Evolutionary conservation across 768 basidiomycete genomes (phyloP).

Genomic region (Boletus tylopilopsis): DNA sequence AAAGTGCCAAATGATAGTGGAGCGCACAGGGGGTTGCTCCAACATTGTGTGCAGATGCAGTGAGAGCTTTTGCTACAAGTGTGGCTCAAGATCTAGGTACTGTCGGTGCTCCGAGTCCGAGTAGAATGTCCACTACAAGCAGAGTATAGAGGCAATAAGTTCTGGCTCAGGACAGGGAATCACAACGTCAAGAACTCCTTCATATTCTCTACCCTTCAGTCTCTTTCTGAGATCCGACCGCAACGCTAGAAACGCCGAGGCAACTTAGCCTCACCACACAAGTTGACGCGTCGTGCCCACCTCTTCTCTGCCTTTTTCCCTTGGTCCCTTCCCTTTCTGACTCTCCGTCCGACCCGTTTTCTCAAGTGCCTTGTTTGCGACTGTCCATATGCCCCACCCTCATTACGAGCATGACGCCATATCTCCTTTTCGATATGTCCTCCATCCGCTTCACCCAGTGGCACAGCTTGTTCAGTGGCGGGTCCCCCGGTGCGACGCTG

Average conservation of each 20-base stretch:
- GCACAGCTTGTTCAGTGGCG: conserved; percentile 27
- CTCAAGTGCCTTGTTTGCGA: conserved; percentile 59
- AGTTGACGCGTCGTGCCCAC: conserved; percentile 37
- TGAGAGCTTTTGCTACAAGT: conserved; percentile 21
- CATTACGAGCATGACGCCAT: no score
- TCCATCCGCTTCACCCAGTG: conserved; percentile 35
- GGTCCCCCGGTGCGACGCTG: conserved; percentile 26
- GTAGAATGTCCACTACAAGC: background rate
- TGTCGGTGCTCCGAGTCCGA: conserved; percentile 3
- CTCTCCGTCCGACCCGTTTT: conserved; percentile 33
- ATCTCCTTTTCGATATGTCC: no score
- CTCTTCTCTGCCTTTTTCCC: conserved; percentile 77
- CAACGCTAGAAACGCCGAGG: conserved; percentile 37
- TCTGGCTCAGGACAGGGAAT: no score
- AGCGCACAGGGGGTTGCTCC: conserved; percentile 50
- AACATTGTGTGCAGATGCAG: conserved; percentile 57
- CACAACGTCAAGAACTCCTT: conserved; percentile 43
- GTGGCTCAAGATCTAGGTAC: conserved; percentile 9
- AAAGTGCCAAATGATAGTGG: conserved; percentile 50
- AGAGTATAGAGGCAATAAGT: no score
- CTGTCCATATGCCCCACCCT: no score
- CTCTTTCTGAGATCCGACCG: conserved; percentile 64
- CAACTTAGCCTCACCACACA: background rate
- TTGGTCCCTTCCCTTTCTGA: conserved; percentile 52
- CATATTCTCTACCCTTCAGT: conserved; percentile 58